Evolutionary conservation across 805 yeast genomes (phyloP).

Genomic region (Clavispora santaluciae): DNA sequence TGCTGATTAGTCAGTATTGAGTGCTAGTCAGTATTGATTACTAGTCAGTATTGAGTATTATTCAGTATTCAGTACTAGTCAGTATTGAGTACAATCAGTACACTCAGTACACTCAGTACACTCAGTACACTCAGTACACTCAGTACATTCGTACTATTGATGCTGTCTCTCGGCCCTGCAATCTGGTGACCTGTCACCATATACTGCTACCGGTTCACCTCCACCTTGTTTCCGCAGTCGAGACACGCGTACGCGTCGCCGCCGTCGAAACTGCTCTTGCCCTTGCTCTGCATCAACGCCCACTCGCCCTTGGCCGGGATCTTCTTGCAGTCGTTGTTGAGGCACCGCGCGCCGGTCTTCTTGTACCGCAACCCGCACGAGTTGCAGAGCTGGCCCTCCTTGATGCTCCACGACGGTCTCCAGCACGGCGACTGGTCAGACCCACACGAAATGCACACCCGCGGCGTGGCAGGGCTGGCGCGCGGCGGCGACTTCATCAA

Average conservation of each 20-base stretch:
- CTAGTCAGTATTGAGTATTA: too few species aligned
- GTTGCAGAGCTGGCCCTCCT: conserved; percentile 93
- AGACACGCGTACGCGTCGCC: conserved; percentile 36
- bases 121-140: too few species aligned
- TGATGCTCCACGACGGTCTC: conserved; percentile 94
- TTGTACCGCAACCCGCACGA: conserved; percentile 94
- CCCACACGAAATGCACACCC: conserved; percentile 86
- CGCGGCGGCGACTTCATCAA: conserved; percentile 30
- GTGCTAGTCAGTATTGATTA: too few species aligned
- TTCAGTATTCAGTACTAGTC: too few species aligned
- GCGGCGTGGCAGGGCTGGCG: conserved; percentile 22
- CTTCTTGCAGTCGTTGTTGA: conserved; percentile 67
- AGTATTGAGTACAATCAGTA: too few species aligned
- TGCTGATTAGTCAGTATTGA: too few species aligned
- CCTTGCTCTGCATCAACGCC: conserved; percentile 77
- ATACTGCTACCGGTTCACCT: conserved; percentile 23
- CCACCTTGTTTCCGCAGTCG: conserved; percentile 41
- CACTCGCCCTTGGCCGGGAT: conserved; percentile 97
- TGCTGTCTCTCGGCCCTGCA: too few species aligned
- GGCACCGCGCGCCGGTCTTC: conserved; percentile 89
- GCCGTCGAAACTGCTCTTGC: conserved; percentile 40
- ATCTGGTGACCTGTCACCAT: background rate
- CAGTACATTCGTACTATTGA: too few species aligned
- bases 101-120: too few species aligned
- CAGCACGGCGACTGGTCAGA: conserved; percentile 93